Evolutionary conservation across 495 filamentous ascomycete genomes (phyloP).

Genomic region (Parathielavia hyrcaniae): DNA sequence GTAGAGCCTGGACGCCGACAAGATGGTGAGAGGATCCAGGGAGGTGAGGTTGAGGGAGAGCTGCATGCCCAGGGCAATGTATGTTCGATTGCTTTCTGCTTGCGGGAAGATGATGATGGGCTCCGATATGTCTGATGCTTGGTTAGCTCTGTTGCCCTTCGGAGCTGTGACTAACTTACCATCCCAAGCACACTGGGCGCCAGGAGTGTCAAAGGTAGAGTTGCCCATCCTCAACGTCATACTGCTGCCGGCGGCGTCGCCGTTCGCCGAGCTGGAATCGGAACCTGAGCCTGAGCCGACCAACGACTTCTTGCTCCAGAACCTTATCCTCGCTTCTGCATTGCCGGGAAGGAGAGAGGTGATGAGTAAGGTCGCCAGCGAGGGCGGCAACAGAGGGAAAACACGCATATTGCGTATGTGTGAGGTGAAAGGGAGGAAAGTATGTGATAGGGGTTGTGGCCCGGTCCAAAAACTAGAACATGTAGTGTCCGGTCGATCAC

Average conservation of each 20-base stretch:
- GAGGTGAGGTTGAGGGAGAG: constrained; percentile 16
- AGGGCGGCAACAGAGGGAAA: constrained; percentile 3
- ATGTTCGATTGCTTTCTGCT: constrained; percentile 17
- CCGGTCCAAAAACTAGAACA: not conserved
- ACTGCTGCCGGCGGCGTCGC: not conserved
- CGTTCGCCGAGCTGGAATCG: not conserved
- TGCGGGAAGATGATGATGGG: constrained; percentile 18
- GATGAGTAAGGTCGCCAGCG: constrained; percentile 6
- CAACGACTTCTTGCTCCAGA: constrained; percentile 4
- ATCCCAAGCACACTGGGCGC: constrained; percentile 14
- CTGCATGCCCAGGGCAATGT: constrained; percentile 18
- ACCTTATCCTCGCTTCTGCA: not conserved
- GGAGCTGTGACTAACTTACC: constrained; percentile 3
- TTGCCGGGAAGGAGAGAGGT: not conserved
- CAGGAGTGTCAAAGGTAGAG: constrained; percentile 10
- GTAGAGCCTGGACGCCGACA: constrained; percentile 11
- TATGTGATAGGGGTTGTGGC: not conserved
- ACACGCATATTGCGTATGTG: not conserved
- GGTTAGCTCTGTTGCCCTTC: not conserved
- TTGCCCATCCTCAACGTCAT: constrained; percentile 15
- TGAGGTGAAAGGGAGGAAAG: not conserved
- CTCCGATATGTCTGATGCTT: constrained; percentile 15
- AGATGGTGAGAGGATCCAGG: constrained; percentile 5
- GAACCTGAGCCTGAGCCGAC: not conserved
- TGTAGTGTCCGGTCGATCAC: constrained; percentile 1